Evolutionary conservation across 177 flowering plant genomes (phyloP).

Genomic region (Telopea speciosissima): DNA sequence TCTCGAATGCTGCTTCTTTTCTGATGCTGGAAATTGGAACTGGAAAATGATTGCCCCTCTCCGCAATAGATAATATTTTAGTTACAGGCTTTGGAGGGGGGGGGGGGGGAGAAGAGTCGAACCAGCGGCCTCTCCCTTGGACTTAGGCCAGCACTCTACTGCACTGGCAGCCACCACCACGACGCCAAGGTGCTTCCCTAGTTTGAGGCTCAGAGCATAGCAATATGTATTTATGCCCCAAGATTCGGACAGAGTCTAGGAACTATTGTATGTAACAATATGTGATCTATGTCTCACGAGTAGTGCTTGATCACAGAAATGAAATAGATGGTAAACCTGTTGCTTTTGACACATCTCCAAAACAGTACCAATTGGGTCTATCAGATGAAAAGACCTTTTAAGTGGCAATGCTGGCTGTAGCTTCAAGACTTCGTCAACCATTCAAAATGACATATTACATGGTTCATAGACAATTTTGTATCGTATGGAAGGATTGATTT

Average conservation of each 20-base stretch:
- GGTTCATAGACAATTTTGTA: neutral
- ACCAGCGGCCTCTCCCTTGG: too few relatives aligned
- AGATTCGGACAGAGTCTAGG: neutral
- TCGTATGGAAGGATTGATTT: neutral
- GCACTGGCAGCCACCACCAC: too few relatives aligned
- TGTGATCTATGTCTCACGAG: neutral
- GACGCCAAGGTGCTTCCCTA: too few relatives aligned
- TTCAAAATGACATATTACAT: neutral
- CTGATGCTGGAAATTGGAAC: neutral
- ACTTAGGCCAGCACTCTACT: too few relatives aligned
- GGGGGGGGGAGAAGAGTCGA: too few relatives aligned
- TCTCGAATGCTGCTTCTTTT: neutral
- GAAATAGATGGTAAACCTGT: neutral
- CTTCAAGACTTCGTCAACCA: neutral
- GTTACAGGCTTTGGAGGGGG: too few relatives aligned
- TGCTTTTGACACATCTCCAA: neutral
- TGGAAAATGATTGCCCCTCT: neutral
- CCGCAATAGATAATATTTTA: neutral
- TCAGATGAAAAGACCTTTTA: neutral
- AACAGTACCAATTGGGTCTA: neutral
- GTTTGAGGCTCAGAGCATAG: neutral
- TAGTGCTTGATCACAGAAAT: neutral
- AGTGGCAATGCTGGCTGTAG: neutral
- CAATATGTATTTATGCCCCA: neutral
- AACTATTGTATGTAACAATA: neutral